These are phyloP conservation scores for Boletus rufocinnamomeus DNA, from an alignment of 768 basidiomycete species.

Conservation along the genomic window DNA sequence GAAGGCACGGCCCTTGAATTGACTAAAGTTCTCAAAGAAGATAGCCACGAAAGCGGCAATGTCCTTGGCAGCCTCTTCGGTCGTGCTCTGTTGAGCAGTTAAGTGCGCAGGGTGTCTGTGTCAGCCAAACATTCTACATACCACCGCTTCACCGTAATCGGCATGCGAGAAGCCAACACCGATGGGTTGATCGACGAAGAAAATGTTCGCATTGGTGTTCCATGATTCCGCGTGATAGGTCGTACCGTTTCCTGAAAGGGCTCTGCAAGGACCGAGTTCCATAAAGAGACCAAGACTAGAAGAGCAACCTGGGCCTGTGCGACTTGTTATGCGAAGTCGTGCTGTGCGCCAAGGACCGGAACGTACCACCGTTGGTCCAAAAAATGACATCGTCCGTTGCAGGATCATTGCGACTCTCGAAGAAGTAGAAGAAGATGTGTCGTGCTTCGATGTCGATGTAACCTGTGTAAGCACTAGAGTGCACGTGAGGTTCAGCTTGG, in stretches of 20 bases:
- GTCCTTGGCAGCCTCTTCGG: constrained; percentile 68
- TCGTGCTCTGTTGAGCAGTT: constrained; percentile 46
- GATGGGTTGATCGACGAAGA: constrained; percentile 49
- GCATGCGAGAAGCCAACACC: constrained; percentile 51
- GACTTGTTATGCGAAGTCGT: background rate
- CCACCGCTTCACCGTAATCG: constrained; percentile 43
- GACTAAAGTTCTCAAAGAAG: constrained; percentile 72
- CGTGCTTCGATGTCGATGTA: constrained; percentile 68
- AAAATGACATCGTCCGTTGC: constrained; percentile 60
- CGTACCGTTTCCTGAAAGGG: constrained; percentile 51
- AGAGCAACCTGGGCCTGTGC: constrained; percentile 49
- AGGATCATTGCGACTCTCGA: constrained; percentile 64
- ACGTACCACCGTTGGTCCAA: constrained; percentile 57
- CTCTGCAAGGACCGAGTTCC: constrained; percentile 75
- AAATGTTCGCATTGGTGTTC: constrained; percentile 61
- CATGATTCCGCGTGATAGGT: constrained; percentile 61
- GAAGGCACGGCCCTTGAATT: constrained; percentile 67
- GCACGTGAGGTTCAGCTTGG: background rate
- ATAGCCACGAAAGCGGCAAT: constrained; percentile 70
- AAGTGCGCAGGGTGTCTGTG: background rate
- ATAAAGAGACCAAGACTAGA: constrained; percentile 68
- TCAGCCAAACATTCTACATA: constrained; percentile 22
- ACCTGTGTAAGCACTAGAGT: constrained; percentile 56
- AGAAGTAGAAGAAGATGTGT: constrained; percentile 75
- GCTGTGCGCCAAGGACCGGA: constrained; percentile 16